Evolutionary conservation across 768 basidiomycete genomes (phyloP), one percentile per base, ranked within the genome.

Genomic region (Termitomyces sp.): DNA sequence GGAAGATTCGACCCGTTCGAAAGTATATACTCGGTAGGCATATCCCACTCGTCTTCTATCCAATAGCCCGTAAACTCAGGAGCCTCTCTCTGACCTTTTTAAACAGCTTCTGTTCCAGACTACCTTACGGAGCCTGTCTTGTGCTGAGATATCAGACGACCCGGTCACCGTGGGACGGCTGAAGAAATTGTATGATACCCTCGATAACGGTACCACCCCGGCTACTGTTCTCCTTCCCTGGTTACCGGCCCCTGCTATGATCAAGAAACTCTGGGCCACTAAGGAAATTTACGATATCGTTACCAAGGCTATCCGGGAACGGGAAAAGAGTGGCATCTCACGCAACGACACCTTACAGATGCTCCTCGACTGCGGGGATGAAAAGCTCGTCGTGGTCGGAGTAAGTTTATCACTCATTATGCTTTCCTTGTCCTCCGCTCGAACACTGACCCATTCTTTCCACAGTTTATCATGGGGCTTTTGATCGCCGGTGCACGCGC

Each of bases 401-500:
- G 90, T 90, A 74, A 69, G 82, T 75, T 51, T 60, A 59, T 46
- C 24, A 33, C 56, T 24, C 50, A 28, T 61, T 62, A 62, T 45
- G 24, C 42, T 52, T 39, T 22, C 53, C 50, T 42, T 38, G 24
- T 51, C 48, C 45, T 50, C 18, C 24, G 55, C 18, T 28, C 28
- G 16, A 59, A 44, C 45, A 28, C 36, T 62, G 54, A 54, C 46
- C 20, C 39, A 28, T 63, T 48, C 55, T 52, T 24, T 33, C 40
- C 42, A 28, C 66, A 91, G 89, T 91, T 92, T 71, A 88, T 90
- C 61, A 91, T 91, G 87, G 90, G 91, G 36, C 75, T 92, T 16
- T 77, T 92, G 59, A 87, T 90, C 59, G 90, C 90, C 36, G 90
- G 90, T n/a, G 86, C 90, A 45, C 82, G 90, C 68, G 88, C 90